Conservation (phyloP, 495 filamentous ascomycete species). For the Talaromyces ruber region DNA sequence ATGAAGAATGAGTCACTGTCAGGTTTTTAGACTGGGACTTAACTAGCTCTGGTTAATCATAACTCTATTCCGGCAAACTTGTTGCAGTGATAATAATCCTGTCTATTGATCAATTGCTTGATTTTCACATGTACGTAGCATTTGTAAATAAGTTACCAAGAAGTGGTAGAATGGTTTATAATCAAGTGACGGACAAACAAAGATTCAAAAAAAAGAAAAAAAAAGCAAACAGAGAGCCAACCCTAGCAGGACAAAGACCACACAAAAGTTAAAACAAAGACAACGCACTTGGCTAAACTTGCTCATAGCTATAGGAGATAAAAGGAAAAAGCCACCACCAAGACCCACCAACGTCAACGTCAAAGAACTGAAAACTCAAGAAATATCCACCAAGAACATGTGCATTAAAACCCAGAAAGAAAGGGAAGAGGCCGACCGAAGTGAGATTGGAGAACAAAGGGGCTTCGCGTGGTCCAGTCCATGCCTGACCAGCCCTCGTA, state of each 20-base stretch:
- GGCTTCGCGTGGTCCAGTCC: neutral
- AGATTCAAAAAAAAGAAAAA: neutral
- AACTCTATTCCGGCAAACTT: neutral
- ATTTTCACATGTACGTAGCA: neutral
- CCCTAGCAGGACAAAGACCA: neutral
- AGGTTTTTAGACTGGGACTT: no score
- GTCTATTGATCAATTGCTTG: slow-evolving; percentile 3
- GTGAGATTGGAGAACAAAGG: neutral
- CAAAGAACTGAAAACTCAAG: neutral
- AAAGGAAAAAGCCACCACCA: neutral
- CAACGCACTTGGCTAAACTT: neutral
- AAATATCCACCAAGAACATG: neutral
- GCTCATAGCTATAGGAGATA: neutral
- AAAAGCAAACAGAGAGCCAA: neutral
- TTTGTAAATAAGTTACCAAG: neutral
- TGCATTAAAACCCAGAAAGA: neutral
- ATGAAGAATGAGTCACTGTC: neutral
- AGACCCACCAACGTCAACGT: neutral
- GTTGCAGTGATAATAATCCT: neutral
- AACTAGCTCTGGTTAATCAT: neutral
- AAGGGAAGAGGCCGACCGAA: neutral
- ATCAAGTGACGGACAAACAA: neutral
- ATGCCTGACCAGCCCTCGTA: neutral
- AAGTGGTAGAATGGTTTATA: neutral
- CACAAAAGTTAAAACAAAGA: no score